Evolutionary conservation across 768 basidiomycete species (phyloP), one percentile per base, ranked within the genome.

Genomic region (Multifurca ochricompacta): DNA sequence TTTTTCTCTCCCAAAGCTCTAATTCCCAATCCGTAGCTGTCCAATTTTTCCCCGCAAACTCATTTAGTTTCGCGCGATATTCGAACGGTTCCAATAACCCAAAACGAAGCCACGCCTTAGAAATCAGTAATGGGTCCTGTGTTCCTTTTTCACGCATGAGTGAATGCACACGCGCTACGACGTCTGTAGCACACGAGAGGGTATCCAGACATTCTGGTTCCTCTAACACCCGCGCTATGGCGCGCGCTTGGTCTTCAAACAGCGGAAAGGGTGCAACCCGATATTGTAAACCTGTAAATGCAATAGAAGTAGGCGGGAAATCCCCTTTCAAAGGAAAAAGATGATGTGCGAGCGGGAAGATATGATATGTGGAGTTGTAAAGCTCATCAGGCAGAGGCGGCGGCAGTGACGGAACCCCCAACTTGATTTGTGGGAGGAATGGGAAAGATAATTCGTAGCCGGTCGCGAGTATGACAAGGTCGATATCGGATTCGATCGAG

Each of bases 241-340:
- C 83, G 0, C 77, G 78, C 0, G 84, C 83, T 68, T 95, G 93
- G 0, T 79, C 80, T 67, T 96, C 90, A 44, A 84, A 73, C 0
- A 91, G 63, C 1, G 89, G 91, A 54, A 94, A 77, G 3, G 91
- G 92, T 0, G 76, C 76, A 21, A 89, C 80, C 31, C 72, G 70
- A 25, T 73, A 64, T 1, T 73, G 73, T 10, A 90, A 75, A 2
- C 86, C 80, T 47, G 86, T 70, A 66, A 91, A 88, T 8, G 80
- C 84, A 36, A 89, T 63, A 4, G 76, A 76, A 1, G 73, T 64
- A 1, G 74, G 70, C 1, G 74, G 82, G 63, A 71, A 75, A 41
- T 61, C 53, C 32, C 61, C 54, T 39, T 73, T 74, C 16, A 90
- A 59, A 0, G 88, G 88, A 62, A 89, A 86, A 7, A 91, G 55